These are phyloP conservation scores for Mortierella sp. DNA, from an alignment of 371 early-diverging fungal genomes.

Conservation along the genomic window DNA sequence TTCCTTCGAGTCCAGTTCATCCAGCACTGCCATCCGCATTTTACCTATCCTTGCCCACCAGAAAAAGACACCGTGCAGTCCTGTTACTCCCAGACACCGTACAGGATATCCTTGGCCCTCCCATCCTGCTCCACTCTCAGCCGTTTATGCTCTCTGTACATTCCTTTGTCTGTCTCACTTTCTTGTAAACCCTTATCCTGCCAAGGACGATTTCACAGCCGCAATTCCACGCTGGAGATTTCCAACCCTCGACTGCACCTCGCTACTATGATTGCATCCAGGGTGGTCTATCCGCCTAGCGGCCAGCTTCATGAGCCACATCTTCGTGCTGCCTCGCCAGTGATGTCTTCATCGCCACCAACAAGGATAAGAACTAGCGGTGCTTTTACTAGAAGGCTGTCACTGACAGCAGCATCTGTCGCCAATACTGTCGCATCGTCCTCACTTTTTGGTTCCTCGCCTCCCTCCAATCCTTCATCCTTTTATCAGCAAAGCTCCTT, in stretches of 20 bases:
- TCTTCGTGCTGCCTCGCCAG: slow-evolving; percentile 16
- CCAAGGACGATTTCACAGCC: too few species aligned
- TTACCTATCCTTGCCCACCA: too few species aligned
- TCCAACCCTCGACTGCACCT: background rate
- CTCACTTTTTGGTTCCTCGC: slow-evolving; percentile 49
- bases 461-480: slow-evolving; percentile 21
- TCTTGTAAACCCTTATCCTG: too few species aligned
- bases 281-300: slow-evolving; percentile 34
- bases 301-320: slow-evolving; percentile 17
- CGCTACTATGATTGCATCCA: slow-evolving; percentile 32
- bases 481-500: slow-evolving; percentile 49
- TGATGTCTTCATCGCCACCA: slow-evolving; percentile 35
- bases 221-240: background rate
- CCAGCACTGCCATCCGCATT: too few species aligned
- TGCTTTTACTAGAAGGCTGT: slow-evolving; percentile 37
- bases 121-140: too few species aligned
- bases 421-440: slow-evolving; percentile 45
- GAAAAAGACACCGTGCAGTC: too few species aligned
- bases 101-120: too few species aligned
- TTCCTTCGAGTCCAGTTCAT: too few species aligned
- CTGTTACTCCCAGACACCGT: too few species aligned
- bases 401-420: slow-evolving; percentile 51
- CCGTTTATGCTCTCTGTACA: background rate
- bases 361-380: slow-evolving; percentile 49
- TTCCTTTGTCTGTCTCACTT: background rate